phyloP scores from a whole-genome alignment of 2,329 filamentous ascomycete species.

The Rhynchosporium agropyri region DNA sequence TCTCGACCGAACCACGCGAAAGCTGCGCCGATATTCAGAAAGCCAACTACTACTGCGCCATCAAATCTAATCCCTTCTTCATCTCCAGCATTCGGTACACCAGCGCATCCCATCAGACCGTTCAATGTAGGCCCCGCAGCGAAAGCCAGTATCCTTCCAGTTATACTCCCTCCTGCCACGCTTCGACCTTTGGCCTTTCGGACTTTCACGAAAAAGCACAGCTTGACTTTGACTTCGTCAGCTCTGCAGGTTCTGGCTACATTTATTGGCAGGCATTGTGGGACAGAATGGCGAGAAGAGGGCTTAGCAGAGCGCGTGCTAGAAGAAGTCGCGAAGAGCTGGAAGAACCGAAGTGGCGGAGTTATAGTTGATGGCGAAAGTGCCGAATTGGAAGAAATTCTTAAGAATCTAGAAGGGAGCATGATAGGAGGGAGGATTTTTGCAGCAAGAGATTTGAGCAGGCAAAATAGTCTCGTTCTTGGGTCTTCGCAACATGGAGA shows the following conservation, averaged over 20 bases:
- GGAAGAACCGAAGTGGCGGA: conserved; percentile 87
- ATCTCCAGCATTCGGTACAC: conserved; percentile 87
- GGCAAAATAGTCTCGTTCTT: conserved; percentile 67
- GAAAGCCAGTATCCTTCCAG: conserved; percentile 68
- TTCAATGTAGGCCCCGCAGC: conserved; percentile 45
- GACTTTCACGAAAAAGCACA: conserved; percentile 97
- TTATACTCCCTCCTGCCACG: conserved; percentile 84
- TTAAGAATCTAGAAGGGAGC: conserved; percentile 81
- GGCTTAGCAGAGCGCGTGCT: conserved; percentile 89
- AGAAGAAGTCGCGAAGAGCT: conserved; percentile 86
- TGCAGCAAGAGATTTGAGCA: conserved; percentile 55
- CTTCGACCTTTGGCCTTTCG: conserved; percentile 90
- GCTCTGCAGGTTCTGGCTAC: conserved; percentile 81
- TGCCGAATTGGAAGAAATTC: conserved; percentile 75
- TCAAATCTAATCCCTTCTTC: conserved; percentile 76
- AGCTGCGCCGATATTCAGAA: conserved; percentile 38
- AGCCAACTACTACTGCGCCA: conserved; percentile 35
- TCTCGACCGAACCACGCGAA: conserved; percentile 34
- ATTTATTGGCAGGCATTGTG: conserved; percentile 92
- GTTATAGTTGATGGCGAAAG: conserved; percentile 87
- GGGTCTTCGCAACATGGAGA: conserved; percentile 56
- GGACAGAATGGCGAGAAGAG: conserved; percentile 94
- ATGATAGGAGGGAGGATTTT: conserved; percentile 83
- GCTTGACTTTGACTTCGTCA: conserved; percentile 85
- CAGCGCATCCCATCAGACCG: conserved; percentile 74